A percentile compares a stretch with the other conserved stretches of the same genome.
phyloP scores from a whole-genome alignment of 768 basidiomycete species.

The Grammothele lineata region DNA sequence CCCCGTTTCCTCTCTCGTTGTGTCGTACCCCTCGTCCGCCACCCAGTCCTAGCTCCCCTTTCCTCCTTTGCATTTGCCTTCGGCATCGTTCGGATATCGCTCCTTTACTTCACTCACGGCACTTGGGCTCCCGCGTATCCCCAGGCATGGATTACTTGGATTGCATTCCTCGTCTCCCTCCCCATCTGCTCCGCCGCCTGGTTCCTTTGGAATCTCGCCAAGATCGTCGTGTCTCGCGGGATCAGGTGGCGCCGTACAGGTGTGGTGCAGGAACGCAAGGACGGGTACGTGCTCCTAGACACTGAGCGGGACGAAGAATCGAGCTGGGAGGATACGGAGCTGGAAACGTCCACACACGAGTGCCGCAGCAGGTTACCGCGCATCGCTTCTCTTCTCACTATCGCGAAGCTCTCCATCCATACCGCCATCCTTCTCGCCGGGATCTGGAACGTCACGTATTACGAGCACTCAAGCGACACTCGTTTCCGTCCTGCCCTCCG shows the following conservation, averaged over 20 bases:
- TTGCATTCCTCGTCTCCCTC: neutral
- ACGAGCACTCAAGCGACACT: constrained; percentile 24
- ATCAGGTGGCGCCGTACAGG: neutral
- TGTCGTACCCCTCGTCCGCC: too few relatives aligned
- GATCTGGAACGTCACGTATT: constrained; percentile 11
- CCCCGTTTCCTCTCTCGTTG: too few relatives aligned
- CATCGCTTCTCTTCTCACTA: too few relatives aligned
- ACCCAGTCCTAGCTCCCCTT: too few relatives aligned
- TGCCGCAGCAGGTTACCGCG: neutral
- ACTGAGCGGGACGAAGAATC: neutral
- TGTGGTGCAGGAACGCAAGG: neutral
- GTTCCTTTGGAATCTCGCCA: neutral
- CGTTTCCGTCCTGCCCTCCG: constrained; percentile 21
- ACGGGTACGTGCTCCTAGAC: neutral
- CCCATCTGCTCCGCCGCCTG: neutral
- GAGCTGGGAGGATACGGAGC: neutral
- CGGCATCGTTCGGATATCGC: too few relatives aligned
- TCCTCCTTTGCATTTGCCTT: too few relatives aligned
- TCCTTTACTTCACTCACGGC: too few relatives aligned
- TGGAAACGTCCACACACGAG: too few relatives aligned
- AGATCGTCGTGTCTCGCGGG: neutral
- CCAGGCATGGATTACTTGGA: neutral
- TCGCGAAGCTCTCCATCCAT: neutral
- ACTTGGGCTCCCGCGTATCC: neutral
- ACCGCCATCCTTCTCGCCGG: constrained; percentile 6